These are phyloP conservation scores for Epithemia pelagica DNA, from an alignment of 108 stramenopile species.

Conservation along the genomic window DNA sequence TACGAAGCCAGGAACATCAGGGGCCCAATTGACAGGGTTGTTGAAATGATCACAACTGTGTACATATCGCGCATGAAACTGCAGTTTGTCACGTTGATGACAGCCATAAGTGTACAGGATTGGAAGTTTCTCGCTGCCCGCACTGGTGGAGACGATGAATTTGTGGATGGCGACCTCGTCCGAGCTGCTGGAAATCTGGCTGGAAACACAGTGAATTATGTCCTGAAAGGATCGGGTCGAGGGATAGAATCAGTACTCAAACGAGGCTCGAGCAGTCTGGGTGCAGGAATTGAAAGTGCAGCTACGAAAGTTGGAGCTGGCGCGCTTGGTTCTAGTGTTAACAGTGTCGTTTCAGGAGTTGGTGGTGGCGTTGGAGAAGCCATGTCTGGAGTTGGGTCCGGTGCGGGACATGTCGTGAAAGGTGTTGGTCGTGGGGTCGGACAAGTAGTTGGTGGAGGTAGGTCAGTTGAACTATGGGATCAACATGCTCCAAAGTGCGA, in stretches of 20 bases:
- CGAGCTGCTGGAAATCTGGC: constrained; percentile 79
- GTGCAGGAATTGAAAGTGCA: constrained; percentile 66
- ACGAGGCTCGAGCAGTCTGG: constrained; percentile 44
- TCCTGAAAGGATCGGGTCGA: constrained; percentile 58
- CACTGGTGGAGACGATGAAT: constrained; percentile 75
- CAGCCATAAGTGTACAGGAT: constrained; percentile 77
- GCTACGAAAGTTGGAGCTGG: constrained; percentile 67
- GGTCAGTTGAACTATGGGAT: background rate
- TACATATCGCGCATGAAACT: constrained; percentile 73
- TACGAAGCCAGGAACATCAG: constrained; percentile 63
- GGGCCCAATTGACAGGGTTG: constrained; percentile 74
- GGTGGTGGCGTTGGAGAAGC: constrained; percentile 76
- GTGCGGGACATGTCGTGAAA: constrained; percentile 64
- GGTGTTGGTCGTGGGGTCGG: constrained; percentile 84
- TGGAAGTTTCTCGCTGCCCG: constrained; percentile 79
- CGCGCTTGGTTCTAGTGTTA: constrained; percentile 71
- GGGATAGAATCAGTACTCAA: constrained; percentile 62
- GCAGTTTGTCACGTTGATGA: constrained; percentile 66
- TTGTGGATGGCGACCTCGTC: constrained; percentile 77
- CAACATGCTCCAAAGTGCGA: background rate
- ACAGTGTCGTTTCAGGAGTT: constrained; percentile 79
- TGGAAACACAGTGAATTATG: constrained; percentile 59
- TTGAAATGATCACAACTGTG: constrained; percentile 62
- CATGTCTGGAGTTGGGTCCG: constrained; percentile 74
- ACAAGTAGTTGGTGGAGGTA: constrained; percentile 71